Conservation (phyloP, 2,329 filamentous ascomycete species). For the Dactylellina drechsleri region DNA sequence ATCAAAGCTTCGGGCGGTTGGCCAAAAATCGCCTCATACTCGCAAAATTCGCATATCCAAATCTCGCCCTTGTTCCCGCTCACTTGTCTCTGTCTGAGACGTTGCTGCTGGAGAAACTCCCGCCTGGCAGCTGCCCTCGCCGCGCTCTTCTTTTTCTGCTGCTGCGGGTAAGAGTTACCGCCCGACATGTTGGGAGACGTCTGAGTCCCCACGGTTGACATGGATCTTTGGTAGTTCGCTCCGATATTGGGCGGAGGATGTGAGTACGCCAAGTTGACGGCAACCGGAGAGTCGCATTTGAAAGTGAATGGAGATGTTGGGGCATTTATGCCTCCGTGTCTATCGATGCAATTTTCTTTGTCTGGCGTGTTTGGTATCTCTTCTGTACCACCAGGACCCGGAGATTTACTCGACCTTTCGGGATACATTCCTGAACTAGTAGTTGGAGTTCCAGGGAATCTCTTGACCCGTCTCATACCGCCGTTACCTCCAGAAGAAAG, state of each 20-base stretch:
- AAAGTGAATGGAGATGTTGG: slow-evolving; percentile 85
- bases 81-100: slow-evolving; percentile 61
- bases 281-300: slow-evolving; percentile 79
- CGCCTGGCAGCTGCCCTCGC: slow-evolving; percentile 78
- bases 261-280: slow-evolving; percentile 56
- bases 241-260: slow-evolving; percentile 60
- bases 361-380: slow-evolving; percentile 44
- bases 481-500: slow-evolving; percentile 37
- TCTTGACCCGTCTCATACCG: slow-evolving; percentile 41
- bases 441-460: slow-evolving; percentile 40
- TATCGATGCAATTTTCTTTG: slow-evolving; percentile 49
- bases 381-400: slow-evolving; percentile 31
- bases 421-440: slow-evolving; percentile 23
- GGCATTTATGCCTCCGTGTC: slow-evolving; percentile 36
- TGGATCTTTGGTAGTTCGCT: slow-evolving; percentile 57
- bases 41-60: slow-evolving; percentile 98
- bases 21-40: slow-evolving; percentile 97
- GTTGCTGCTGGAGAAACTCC: slow-evolving; percentile 78
- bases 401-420: slow-evolving; percentile 31
- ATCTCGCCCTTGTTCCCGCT: slow-evolving; percentile 70
- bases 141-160: slow-evolving; percentile 68
- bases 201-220: slow-evolving; percentile 68
- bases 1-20: slow-evolving; percentile 84
- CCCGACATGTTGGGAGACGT: slow-evolving; percentile 67
- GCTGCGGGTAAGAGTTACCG: slow-evolving; percentile 61